Conservation (phyloP, 192 early-diverging fungal species). For the Helicostylum pulchrum region DNA sequence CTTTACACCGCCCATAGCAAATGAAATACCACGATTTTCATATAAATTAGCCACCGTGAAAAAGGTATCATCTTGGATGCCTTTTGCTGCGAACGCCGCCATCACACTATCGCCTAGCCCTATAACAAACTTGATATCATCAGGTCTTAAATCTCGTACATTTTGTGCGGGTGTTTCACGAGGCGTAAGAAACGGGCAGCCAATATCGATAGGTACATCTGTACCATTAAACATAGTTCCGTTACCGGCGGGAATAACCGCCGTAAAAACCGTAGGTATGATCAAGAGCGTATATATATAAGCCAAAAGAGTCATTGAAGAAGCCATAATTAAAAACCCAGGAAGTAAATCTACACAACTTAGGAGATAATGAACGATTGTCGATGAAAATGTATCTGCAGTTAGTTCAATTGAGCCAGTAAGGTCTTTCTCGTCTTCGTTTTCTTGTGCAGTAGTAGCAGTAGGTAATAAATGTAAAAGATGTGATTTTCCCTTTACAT, state of each 20-base stretch:
- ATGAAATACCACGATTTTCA: constrained; percentile 48
- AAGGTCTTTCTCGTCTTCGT: too few relatives aligned
- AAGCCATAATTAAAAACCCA: neutral
- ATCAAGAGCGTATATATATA: constrained; percentile 17
- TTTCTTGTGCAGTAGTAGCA: neutral
- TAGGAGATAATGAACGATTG: neutral
- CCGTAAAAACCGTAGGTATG: constrained; percentile 3
- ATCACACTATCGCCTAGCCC: constrained; percentile 59
- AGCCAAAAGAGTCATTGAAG: neutral
- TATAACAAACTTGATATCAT: constrained; percentile 52
- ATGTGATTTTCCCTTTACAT: constrained; percentile 14
- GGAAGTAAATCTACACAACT: neutral
- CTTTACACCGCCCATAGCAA: constrained; percentile 51
- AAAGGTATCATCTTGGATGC: constrained; percentile 20
- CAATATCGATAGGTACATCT: constrained; percentile 5
- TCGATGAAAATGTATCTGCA: neutral
- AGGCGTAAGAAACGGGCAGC: constrained; percentile 43
- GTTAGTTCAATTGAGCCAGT: neutral
- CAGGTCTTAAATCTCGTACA: constrained; percentile 49
- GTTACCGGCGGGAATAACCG: neutral
- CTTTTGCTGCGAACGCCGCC: constrained; percentile 52
- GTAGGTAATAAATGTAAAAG: constrained; percentile 1
- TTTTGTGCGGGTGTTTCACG: constrained; percentile 22
- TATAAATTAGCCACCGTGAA: constrained; percentile 12
- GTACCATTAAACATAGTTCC: too few relatives aligned